Conservation (phyloP, 495 filamentous ascomycete species). For the Xeromyces bisporus region DNA sequence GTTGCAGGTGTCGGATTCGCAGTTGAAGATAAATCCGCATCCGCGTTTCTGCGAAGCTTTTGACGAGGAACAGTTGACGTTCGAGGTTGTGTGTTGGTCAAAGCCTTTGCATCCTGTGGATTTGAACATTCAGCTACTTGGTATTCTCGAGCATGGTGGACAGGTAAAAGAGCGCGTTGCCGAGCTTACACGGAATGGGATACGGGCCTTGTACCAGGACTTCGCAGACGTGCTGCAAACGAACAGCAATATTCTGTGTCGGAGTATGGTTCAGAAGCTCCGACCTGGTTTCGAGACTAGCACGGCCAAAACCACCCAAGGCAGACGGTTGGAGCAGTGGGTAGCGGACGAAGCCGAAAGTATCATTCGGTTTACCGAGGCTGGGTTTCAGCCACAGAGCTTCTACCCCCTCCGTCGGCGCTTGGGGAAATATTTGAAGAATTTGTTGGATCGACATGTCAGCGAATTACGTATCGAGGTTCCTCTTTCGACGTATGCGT, state of each 20-base stretch:
- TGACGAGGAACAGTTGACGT: slow-evolving; percentile 41
- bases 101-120: slow-evolving; percentile 42
- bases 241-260: slow-evolving; percentile 20
- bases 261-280: slow-evolving; percentile 23
- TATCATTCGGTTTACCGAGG: slow-evolving; percentile 26
- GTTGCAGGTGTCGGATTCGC: slow-evolving; percentile 67
- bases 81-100: slow-evolving; percentile 54
- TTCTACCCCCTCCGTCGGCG: slow-evolving; percentile 42
- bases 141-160: slow-evolving; percentile 54
- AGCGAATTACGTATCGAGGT: slow-evolving; percentile 55
- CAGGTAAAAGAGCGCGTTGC: slow-evolving; percentile 39
- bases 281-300: slow-evolving; percentile 12
- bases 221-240: slow-evolving; percentile 39
- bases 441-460: slow-evolving; percentile 37
- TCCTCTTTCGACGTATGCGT: slow-evolving; percentile 56
- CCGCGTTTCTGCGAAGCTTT: slow-evolving; percentile 23
- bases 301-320: slow-evolving; percentile 7
- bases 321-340: slow-evolving; percentile 21
- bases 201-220: slow-evolving; percentile 32
- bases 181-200: slow-evolving; percentile 37
- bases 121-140: slow-evolving; percentile 65
- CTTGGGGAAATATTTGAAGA: slow-evolving; percentile 35
- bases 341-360: slow-evolving; percentile 15
- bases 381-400: slow-evolving; percentile 46
- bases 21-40: slow-evolving; percentile 61